Evolutionary conservation across 2,329 filamentous ascomycete genomes (phyloP).

Genomic region (Ophiocordyceps camponoti-floridani): DNA sequence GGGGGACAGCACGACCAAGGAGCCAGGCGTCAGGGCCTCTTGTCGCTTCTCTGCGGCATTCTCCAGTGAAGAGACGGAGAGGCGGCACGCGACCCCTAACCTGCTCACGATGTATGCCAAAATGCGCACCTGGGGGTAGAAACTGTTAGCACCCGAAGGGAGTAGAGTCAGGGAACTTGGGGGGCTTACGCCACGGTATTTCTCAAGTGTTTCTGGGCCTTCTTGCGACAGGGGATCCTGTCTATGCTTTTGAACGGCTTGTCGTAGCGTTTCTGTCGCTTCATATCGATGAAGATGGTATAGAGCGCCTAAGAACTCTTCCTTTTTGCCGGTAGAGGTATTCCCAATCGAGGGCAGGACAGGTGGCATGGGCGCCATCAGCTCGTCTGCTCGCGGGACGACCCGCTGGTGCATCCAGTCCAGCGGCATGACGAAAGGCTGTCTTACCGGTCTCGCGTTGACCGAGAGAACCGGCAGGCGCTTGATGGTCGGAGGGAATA

Average conservation of each 20-base stretch:
- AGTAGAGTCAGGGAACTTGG: background rate
- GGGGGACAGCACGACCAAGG: slow-evolving; percentile 33
- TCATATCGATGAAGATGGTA: slow-evolving; percentile 66
- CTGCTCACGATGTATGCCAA: slow-evolving; percentile 44
- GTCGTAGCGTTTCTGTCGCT: slow-evolving; percentile 47
- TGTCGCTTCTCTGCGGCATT: slow-evolving; percentile 39
- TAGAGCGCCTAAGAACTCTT: slow-evolving; percentile 50
- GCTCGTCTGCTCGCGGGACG: slow-evolving; percentile 8
- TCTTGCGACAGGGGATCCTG: slow-evolving; percentile 26
- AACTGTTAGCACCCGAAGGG: background rate
- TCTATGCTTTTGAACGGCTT: slow-evolving; percentile 41
- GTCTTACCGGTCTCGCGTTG: background rate
- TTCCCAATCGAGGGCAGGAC: slow-evolving; percentile 3
- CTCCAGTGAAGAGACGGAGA: slow-evolving; percentile 52
- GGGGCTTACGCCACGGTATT: slow-evolving; percentile 50
- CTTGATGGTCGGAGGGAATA: no score
- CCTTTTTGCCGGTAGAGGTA: slow-evolving; percentile 4
- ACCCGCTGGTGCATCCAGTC: slow-evolving; percentile 4
- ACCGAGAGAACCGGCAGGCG: no score
- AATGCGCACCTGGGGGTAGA: slow-evolving; percentile 38
- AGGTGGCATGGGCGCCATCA: slow-evolving; percentile 6
- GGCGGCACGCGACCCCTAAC: slow-evolving; percentile 44
- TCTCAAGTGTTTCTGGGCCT: slow-evolving; percentile 38
- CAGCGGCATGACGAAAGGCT: background rate
- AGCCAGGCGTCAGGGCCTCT: slow-evolving; percentile 31